Percentiles rank a stretch among this genome's conserved stretches.
phyloP scores from a whole-genome alignment of 176 grass and related monocot species.

The Zea mays region DNA sequence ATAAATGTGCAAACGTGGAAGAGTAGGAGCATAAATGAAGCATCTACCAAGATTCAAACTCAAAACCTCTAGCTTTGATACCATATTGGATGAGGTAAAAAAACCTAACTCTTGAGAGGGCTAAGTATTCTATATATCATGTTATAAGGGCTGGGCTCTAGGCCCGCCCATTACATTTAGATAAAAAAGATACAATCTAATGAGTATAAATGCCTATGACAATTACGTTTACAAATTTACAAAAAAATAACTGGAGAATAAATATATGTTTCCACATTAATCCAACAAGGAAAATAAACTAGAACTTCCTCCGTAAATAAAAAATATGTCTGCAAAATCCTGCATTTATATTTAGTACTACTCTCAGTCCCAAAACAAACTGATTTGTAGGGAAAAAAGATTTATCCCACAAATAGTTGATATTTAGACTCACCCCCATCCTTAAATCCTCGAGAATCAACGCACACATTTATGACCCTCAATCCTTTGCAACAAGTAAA shows the following conservation, averaged over 20 bases:
- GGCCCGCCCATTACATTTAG: too few species aligned
- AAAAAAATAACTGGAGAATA: neutral
- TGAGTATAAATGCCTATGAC: neutral
- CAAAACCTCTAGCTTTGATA: too few species aligned
- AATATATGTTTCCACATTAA: neutral
- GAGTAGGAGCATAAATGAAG: too few species aligned
- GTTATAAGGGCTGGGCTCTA: too few species aligned
- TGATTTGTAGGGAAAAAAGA: neutral
- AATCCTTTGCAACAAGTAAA: neutral
- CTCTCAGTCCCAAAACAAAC: neutral
- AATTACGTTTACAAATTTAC: neutral
- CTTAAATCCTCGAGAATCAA: neutral
- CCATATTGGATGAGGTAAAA: too few species aligned
- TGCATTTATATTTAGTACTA: neutral
- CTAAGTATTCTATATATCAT: too few species aligned
- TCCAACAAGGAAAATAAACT: neutral
- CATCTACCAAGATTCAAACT: too few species aligned
- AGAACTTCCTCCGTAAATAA: neutral
- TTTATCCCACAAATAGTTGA: neutral
- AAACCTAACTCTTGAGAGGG: too few species aligned
- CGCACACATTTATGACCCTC: neutral
- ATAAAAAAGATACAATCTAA: too few species aligned
- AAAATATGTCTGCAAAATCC: neutral
- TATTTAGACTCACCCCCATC: neutral
- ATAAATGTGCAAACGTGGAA: too few species aligned